Evolutionary conservation across 768 basidiomycete species (phyloP).

Genomic region (Tylopilus balloui): DNA sequence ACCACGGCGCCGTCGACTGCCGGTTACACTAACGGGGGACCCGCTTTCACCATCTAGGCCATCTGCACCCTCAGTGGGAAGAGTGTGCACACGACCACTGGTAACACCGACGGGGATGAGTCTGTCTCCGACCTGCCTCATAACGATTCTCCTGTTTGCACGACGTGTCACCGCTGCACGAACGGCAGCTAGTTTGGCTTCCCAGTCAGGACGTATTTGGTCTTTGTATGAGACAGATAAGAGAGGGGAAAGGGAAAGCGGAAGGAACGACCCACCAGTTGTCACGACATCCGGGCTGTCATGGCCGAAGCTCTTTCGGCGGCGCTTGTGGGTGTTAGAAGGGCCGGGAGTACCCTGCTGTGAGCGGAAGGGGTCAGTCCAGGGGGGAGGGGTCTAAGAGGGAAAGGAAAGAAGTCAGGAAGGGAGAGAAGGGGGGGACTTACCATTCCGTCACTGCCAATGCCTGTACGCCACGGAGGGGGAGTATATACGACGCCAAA

Average conservation of each 20-base stretch:
- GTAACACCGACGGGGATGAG: slow-evolving; percentile 97
- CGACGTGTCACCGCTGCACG: slow-evolving; percentile 94
- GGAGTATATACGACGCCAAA: slow-evolving; percentile 89
- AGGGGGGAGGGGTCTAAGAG: slow-evolving; percentile 38
- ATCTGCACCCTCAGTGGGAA: slow-evolving; percentile 52
- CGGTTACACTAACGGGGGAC: slow-evolving; percentile 32
- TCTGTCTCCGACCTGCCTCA: slow-evolving; percentile 97
- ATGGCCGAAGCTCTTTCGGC: slow-evolving; percentile 84
- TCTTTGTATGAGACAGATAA: slow-evolving; percentile 44
- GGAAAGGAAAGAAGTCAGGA: slow-evolving; percentile 1
- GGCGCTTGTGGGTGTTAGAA: slow-evolving; percentile 57
- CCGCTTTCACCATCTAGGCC: slow-evolving; percentile 38
- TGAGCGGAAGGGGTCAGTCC: slow-evolving; percentile 52
- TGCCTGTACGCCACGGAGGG: slow-evolving; percentile 76
- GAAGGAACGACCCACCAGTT: slow-evolving; percentile 52
- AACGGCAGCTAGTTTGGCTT: slow-evolving; percentile 89
- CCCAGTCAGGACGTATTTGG: slow-evolving; percentile 98
- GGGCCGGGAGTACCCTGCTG: slow-evolving; percentile 37
- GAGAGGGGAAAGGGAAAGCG: slow-evolving; percentile 4
- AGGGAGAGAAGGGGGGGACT: slow-evolving; percentile 23
- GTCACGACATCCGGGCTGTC: slow-evolving; percentile 90
- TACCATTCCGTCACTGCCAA: slow-evolving; percentile 70
- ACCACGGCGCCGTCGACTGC: slow-evolving; percentile 57
- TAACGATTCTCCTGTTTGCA: slow-evolving; percentile 93
- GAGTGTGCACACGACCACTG: slow-evolving; percentile 73